phyloP scores from a whole-genome alignment of 2,329 filamentous ascomycete genomes.

The Scedosporium apiospermum region DNA sequence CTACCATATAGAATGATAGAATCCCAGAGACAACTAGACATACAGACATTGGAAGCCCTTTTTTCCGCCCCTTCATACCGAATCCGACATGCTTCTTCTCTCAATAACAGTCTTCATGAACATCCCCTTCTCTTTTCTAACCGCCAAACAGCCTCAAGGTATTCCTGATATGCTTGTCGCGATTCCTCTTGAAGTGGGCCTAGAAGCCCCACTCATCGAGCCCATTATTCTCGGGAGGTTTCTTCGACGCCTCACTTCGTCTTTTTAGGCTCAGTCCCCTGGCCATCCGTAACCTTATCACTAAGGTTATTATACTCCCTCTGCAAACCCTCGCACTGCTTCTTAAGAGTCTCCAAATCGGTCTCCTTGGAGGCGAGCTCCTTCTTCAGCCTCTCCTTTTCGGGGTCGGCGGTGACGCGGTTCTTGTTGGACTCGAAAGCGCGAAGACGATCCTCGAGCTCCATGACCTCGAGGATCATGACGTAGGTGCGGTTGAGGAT shows the following conservation, averaged over 20 bases:
- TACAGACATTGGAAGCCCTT: background rate
- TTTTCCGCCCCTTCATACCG: background rate
- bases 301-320: constrained; percentile 79
- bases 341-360: constrained; percentile 77
- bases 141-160: no score
- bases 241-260: constrained; percentile 29
- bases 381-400: constrained; percentile 22
- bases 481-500: constrained; percentile 99
- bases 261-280: constrained; percentile 48
- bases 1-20: background rate
- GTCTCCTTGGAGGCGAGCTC: background rate
- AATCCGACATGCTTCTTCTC: no score
- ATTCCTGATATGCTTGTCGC: no score
- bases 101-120: background rate
- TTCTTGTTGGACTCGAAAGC: constrained; percentile 58
- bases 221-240: background rate
- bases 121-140: background rate
- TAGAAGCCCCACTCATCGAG: background rate
- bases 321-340: constrained; percentile 76
- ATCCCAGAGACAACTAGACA: background rate
- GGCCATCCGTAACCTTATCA: constrained; percentile 63
- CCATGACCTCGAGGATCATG: constrained; percentile 87
- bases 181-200: no score
- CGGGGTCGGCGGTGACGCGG: constrained; percentile 36
- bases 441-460: constrained; percentile 88